Base-by-base conservation (phyloP, 768 basidiomycete genomes). In the Kwoniella shandongensis region DNA sequence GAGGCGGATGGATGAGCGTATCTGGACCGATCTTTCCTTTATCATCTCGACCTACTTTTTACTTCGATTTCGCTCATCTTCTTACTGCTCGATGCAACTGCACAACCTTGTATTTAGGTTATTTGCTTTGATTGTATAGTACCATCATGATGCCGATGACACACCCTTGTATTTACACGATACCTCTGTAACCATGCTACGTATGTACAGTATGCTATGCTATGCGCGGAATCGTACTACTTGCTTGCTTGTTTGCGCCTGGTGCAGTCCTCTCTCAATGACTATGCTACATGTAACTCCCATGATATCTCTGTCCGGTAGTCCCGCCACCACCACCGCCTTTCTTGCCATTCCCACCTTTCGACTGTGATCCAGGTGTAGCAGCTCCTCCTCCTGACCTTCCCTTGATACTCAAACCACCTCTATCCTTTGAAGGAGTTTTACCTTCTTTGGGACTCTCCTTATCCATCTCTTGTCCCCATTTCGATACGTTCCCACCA, bases 341-440 rank as follows among this genome's bases (percentile, higher is more conserved):
- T 45, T 45, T 36, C 12, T 42, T 41, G 4, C 41, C 56, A 35
- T n/a, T 15, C 6, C 41, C 49, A 45, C 20, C 25, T 20, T 26
- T 13, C 20, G 26, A 36, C 18, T 45, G n/a, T 32, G 32, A 32
- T 32, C 32, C 32, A 32, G 32, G 32, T 32, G 32, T 32, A 6
- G 32, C 7, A 22, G 17, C 32, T 6, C 32, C 32, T 90, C 69
- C 94, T 96, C 40, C 93, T 87, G 62, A 80, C 86, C 92, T 46
- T 18, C 45, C 49, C 22, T 40, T 59, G 44, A 29, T 56, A 47
- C 35, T 58, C 7, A 39, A 20, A 25, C 59, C 48, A 41, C 50
- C 39, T 29, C 51, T 44, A 18, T 47, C 36, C n/a, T n/a, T n/a
- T n/a, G n/a, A n/a, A n/a, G n/a, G n/a, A n/a, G n/a, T n/a, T 39